phyloP scores from a whole-genome alignment of 768 basidiomycete species.

The Leccinum uliginosum region DNA sequence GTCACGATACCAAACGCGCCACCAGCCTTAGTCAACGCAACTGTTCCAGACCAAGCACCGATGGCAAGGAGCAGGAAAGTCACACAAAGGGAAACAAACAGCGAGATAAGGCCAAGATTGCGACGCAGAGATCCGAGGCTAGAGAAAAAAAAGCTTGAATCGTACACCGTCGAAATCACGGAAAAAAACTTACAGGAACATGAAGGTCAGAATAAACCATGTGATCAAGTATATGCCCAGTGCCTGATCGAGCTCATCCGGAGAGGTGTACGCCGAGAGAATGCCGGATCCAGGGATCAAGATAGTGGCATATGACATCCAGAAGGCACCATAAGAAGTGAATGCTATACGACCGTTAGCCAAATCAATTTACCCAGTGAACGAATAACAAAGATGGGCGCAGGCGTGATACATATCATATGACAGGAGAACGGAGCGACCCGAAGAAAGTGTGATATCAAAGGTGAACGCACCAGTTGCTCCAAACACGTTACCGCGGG shows the following conservation, averaged over 20 bases:
- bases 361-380: background rate
- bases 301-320: conserved; percentile 78
- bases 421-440: background rate
- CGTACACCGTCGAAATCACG: background rate
- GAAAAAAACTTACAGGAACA: conserved; percentile 50
- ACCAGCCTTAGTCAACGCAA: conserved; percentile 33
- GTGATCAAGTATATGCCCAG: conserved; percentile 70
- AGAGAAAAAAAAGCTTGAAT: conserved; percentile 1
- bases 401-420: background rate
- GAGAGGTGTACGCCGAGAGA: conserved; percentile 41
- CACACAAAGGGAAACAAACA: conserved; percentile 50
- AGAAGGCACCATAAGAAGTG: conserved; percentile 81
- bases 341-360: conserved; percentile 47
- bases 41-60: conserved; percentile 33
- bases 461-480: conserved; percentile 53
- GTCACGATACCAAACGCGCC: conserved; percentile 45
- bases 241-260: conserved; percentile 46
- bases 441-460: background rate
- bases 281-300: conserved; percentile 69
- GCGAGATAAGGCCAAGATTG: conserved; percentile 43
- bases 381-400: background rate
- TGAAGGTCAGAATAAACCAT: conserved; percentile 71
- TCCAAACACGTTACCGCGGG: conserved; percentile 64
- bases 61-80: conserved; percentile 48
- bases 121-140: conserved; percentile 50